Base-by-base conservation (phyloP, 2,329 filamentous ascomycete species). In the Daldinia eschscholtzii region DNA sequence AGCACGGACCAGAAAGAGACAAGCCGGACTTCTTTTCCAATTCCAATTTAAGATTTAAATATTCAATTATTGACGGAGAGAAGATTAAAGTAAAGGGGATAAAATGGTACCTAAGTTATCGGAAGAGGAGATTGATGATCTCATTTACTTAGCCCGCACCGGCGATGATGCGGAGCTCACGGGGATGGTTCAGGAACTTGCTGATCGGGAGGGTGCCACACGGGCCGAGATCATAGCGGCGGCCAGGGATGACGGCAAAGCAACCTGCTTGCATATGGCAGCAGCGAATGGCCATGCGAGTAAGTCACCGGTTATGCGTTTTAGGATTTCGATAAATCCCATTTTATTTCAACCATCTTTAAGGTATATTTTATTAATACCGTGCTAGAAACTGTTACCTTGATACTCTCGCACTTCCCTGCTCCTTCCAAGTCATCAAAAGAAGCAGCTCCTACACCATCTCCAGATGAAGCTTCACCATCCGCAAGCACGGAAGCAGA, bases 231-330 rank as follows among this genome's bases (percentile, higher is more conserved):
- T 97, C 66, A 80, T 98, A 53, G 80, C 86, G 57, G 87, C 88
- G 13, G 92, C 92, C 26, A 88, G 89, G 72, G 94, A 97, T 78
- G 85, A 89, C 46, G 87, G 90, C 73, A 92, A 91, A 71, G 92
- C 93, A 64, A 97, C 94, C 71, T 92, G 91, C 53, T 81, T 98
- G 77, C 96, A 99, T 81, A 98, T 97, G 88, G 93, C 94, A 6
- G 90, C 93, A 26, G 96, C 93, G 28, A 99, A 99, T 78, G 95
- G 95, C 1, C 91, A 97, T 77, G 76, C 88, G 68, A 92, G 93
- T 94, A 86, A 75, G 83, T 79, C n/a, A 4, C 37, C 20, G 63
- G 15, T 10, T 35, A 46, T 13, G 5, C 28, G 13, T 37, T 46
- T 48, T 23, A 9, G 35, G 23, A 15, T n/a, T 3, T 41, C 41